phyloP scores from a whole-genome alignment of 768 basidiomycete species.

The Suillus bovinus region DNA sequence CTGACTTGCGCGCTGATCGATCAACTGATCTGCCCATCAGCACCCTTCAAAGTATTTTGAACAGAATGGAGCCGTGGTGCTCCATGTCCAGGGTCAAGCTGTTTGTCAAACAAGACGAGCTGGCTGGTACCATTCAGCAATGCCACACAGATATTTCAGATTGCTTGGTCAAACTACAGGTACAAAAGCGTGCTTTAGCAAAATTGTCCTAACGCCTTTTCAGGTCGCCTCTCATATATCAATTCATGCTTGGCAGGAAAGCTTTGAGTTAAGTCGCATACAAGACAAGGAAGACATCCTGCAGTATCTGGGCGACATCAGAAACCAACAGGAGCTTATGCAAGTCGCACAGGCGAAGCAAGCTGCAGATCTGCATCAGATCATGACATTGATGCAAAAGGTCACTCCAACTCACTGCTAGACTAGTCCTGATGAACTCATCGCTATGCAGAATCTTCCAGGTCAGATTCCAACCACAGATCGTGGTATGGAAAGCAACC shows the following conservation, averaged over 20 bases:
- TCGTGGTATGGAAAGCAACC: conserved; percentile 46
- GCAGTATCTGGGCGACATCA: conserved; percentile 44
- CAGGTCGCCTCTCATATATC: conserved; percentile 49
- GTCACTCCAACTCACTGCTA: conserved; percentile 25
- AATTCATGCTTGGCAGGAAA: conserved; percentile 49
- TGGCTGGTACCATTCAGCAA: conserved; percentile 43
- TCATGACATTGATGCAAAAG: conserved; percentile 54
- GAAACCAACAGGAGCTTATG: conserved; percentile 40
- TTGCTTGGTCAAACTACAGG: conserved; percentile 50
- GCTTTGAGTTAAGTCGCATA: conserved; percentile 38
- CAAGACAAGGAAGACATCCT: conserved; percentile 46
- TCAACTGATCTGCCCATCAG: conserved; percentile 16
- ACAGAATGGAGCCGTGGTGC: conserved; percentile 46
- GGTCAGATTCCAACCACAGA: conserved; percentile 27
- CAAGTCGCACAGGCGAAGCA: conserved; percentile 34
- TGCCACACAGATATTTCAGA: conserved; percentile 48
- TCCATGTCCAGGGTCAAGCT: conserved; percentile 39
- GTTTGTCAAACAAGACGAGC: conserved; percentile 46
- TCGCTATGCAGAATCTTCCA: conserved; percentile 22
- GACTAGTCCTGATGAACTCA: conserved; percentile 17
- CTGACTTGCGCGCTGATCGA: neutral
- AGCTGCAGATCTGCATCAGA: conserved; percentile 35
- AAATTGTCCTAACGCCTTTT: neutral
- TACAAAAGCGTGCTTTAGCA: conserved; percentile 22
- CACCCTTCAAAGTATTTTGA: conserved; percentile 36